Evolutionary conservation across 257 asterid species (phyloP), one percentile per base, ranked within the genome.

Genomic region (Cruciata laevipes): DNA sequence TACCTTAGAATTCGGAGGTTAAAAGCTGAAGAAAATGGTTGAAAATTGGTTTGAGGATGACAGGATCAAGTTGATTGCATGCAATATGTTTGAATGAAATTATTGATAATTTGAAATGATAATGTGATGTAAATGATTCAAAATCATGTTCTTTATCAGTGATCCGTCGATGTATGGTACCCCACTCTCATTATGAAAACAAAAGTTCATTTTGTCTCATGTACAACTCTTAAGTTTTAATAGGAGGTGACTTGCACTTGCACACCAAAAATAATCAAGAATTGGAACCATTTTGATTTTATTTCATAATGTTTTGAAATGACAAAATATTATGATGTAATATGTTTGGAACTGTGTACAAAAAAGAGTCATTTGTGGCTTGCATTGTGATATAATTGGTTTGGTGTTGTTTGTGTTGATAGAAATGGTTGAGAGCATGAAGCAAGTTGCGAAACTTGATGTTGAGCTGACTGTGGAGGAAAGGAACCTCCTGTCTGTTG

Each of bases 381-480:
- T 38, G 37, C 61, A 12, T 32, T 56, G 8, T 52, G 53, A 23
- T 27, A 27, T 21, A 33, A 16, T 8, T 53, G 37, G 7, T 67
- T 53, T 5, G 20, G 1, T 53, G 32, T 21, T 6, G 9, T 61
- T 33, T 59, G 25, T 66, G 40, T 32, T 25, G 4, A 10, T 76
- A 91, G 98, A 91, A 82, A 89, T 89, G 98, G 96, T 89, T 68
- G 98, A 91, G 76, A 68, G 85, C 73, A 91, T 91, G 98, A 89
- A 91, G 56, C 71, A 78, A 69, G 87, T 89, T 16, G 96, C 98
- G 57, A 84, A 82, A 70, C 90, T 87, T 66, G 91, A 83, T 23
- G 96, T 85, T 67, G 96, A 91, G 83, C 84, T 91, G 63, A 74
- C 98, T 4, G 95, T 87, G 37, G 98, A 91, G 47, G 98, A 91